phyloP scores from a whole-genome alignment of 306 rosid genomes.

The Citrullus amarus region DNA sequence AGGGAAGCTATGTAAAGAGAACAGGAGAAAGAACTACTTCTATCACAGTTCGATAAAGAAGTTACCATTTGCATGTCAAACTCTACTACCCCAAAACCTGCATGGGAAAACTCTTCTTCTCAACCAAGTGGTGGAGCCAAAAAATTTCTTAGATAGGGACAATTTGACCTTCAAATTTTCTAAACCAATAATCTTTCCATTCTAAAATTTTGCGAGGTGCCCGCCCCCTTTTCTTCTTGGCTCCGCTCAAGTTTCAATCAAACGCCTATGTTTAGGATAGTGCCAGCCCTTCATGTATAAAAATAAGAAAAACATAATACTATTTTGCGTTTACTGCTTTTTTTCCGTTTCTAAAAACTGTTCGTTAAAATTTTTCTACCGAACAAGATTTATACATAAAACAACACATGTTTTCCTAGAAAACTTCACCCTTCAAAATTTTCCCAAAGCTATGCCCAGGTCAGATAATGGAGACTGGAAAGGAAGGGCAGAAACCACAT shows the following conservation, averaged over 20 bases:
- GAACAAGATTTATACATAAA: neutral
- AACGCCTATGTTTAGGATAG: neutral
- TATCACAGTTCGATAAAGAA: neutral
- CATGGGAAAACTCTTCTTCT: neutral
- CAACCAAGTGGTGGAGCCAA: neutral
- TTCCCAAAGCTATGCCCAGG: neutral
- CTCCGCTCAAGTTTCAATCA: neutral
- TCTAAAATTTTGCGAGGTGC: neutral
- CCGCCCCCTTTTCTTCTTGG: neutral
- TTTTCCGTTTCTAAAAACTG: neutral
- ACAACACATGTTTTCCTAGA: neutral
- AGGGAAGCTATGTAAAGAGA: neutral
- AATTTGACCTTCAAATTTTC: neutral
- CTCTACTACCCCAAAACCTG: neutral
- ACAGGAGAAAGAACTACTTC: neutral
- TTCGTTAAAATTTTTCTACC: neutral
- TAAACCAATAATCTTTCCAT: neutral
- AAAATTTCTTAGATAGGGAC: neutral
- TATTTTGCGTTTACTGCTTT: neutral
- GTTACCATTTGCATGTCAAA: neutral
- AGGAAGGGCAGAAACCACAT: neutral
- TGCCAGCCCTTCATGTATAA: neutral
- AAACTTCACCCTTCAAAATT: neutral
- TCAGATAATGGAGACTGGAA: neutral
- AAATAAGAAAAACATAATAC: neutral